Conservation (phyloP, 2,329 filamentous ascomycete genomes). For the Colletotrichum sp. region DNA sequence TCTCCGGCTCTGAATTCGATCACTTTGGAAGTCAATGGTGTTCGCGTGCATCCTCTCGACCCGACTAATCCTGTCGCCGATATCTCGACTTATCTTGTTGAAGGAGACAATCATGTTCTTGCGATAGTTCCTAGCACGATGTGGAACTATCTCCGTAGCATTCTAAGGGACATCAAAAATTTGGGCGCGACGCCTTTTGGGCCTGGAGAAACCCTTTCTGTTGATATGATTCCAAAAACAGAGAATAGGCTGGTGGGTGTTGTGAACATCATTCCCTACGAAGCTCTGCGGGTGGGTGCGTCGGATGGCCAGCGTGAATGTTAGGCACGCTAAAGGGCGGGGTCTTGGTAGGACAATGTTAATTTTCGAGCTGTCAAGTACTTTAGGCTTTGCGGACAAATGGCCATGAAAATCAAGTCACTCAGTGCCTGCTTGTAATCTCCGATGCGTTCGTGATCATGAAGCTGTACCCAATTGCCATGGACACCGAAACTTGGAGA, state of each 20-base stretch:
- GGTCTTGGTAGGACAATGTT: neutral
- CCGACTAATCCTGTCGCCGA: neutral
- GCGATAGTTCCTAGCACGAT: slow-evolving; percentile 1
- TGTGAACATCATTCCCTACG: neutral
- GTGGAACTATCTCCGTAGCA: slow-evolving; percentile 10
- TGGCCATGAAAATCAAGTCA: neutral
- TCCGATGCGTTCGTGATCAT: neutral
- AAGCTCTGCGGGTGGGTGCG: neutral
- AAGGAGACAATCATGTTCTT: neutral
- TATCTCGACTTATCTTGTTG: neutral
- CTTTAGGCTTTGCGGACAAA: neutral
- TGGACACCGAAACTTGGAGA: neutral
- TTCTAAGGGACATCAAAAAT: neutral
- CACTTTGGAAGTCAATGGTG: neutral
- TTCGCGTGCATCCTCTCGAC: neutral
- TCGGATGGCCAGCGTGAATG: neutral
- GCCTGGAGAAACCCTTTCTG: neutral
- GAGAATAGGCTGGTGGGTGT: slow-evolving; percentile 7
- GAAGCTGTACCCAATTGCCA: neutral
- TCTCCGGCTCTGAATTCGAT: neutral
- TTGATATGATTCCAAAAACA: neutral
- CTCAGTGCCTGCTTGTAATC: neutral
- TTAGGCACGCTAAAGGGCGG: neutral
- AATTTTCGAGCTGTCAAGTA: neutral
- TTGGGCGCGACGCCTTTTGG: neutral